These are phyloP conservation scores for Dactylellina leptospora DNA, from an alignment of 2,329 filamentous ascomycete species.

Conservation along the genomic window DNA sequence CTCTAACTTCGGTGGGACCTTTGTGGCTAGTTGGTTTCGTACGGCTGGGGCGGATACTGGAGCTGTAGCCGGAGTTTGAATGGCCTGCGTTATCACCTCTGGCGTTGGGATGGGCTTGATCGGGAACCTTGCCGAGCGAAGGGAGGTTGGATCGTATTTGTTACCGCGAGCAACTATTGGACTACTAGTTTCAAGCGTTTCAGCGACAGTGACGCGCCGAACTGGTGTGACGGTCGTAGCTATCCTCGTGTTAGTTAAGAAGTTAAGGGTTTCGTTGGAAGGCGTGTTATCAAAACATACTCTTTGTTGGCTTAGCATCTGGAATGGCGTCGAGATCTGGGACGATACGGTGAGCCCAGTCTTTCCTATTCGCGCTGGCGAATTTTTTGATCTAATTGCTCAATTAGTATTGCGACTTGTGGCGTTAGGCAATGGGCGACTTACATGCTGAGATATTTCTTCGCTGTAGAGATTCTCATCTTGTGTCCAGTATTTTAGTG, in stretches of 20 bases:
- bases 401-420: neutral
- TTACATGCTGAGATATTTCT: slow-evolving; percentile 55
- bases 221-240: slow-evolving; percentile 35
- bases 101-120: slow-evolving; percentile 21
- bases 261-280: neutral
- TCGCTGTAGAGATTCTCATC: slow-evolving; percentile 51
- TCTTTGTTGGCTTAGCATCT: slow-evolving; percentile 20
- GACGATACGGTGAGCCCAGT: slow-evolving; percentile 46
- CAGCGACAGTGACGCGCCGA: slow-evolving; percentile 30
- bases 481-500: slow-evolving; percentile 54
- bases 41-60: neutral
- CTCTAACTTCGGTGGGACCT: no score
- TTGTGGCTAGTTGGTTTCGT: neutral
- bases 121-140: slow-evolving; percentile 15
- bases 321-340: slow-evolving; percentile 45
- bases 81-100: neutral
- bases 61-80: neutral
- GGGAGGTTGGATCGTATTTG: slow-evolving; percentile 28
- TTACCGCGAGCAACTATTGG: neutral
- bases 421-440: neutral
- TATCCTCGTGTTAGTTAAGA: slow-evolving; percentile 2
- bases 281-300: slow-evolving; percentile 13
- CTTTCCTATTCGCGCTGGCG: slow-evolving; percentile 36
- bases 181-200: slow-evolving; percentile 13
- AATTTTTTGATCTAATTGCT: slow-evolving; percentile 44